Evolutionary conservation across 2,329 filamentous ascomycete species (phyloP).

Genomic region (Fusarium sp.): DNA sequence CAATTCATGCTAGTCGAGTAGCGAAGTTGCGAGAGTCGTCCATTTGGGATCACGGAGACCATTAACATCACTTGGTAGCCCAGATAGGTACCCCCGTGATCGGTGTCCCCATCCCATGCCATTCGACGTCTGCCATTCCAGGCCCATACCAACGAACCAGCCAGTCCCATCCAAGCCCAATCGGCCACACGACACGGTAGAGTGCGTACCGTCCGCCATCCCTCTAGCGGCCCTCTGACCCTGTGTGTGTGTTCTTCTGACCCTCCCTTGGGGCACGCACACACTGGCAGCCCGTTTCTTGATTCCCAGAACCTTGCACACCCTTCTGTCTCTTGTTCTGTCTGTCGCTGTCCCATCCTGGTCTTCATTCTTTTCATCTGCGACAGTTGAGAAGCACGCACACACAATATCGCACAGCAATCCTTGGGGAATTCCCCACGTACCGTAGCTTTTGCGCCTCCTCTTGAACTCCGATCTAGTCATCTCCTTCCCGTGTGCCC

Average conservation of each 20-base stretch:
- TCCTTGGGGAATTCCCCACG: slow-evolving; percentile 31
- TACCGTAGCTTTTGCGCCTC: slow-evolving; percentile 15
- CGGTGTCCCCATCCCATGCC: slow-evolving; percentile 31
- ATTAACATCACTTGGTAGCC: slow-evolving; percentile 21
- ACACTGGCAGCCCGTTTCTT: slow-evolving; percentile 6
- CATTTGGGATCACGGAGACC: slow-evolving; percentile 31
- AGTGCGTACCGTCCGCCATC: slow-evolving; percentile 21
- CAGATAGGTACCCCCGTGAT: slow-evolving; percentile 33
- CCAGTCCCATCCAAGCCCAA: slow-evolving; percentile 34
- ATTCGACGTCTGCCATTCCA: slow-evolving; percentile 32
- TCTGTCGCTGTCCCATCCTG: slow-evolving; percentile 19
- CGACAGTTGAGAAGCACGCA: slow-evolving; percentile 13
- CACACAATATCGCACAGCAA: slow-evolving; percentile 7
- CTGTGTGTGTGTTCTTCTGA: slow-evolving; percentile 34
- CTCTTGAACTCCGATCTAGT: slow-evolving; percentile 13
- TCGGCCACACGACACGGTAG: slow-evolving; percentile 34
- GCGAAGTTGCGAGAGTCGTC: slow-evolving; percentile 24
- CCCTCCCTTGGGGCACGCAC: slow-evolving; percentile 20
- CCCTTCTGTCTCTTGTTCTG: slow-evolving; percentile 16
- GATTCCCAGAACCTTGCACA: slow-evolving; percentile 32
- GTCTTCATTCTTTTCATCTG: slow-evolving; percentile 32
- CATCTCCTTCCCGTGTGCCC: slow-evolving; percentile 13
- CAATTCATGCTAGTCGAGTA: slow-evolving; percentile 18
- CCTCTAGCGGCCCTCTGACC: slow-evolving; percentile 32
- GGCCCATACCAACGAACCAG: slow-evolving; percentile 33